These are phyloP conservation scores for Tolypocladium album DNA, from an alignment of 2,329 filamentous ascomycete genomes.

Conservation along the genomic window DNA sequence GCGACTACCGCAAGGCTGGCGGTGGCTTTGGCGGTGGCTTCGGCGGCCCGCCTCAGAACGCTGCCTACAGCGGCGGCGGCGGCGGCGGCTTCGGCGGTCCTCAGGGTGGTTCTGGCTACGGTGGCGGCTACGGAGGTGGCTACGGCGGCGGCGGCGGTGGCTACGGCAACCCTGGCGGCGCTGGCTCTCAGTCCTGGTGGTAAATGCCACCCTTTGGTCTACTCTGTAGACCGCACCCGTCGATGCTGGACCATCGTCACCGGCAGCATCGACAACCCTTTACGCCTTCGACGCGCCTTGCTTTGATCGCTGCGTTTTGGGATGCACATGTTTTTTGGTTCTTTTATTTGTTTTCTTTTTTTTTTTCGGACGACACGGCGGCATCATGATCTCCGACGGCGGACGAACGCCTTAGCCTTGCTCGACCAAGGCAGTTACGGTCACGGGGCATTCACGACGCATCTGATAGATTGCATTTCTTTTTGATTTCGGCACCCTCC, in stretches of 20 bases:
- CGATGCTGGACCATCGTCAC: not conserved
- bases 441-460: slow-evolving; percentile 29
- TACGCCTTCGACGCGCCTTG: slow-evolving; percentile 3
- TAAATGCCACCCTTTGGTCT: slow-evolving; percentile 36
- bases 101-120: slow-evolving; percentile 26
- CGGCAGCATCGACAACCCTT: slow-evolving; percentile 6
- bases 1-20: slow-evolving; percentile 78
- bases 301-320: slow-evolving; percentile 14
- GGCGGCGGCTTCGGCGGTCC: slow-evolving; percentile 23
- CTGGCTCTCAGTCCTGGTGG: slow-evolving; percentile 57
- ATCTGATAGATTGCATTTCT: slow-evolving; percentile 34
- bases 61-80: slow-evolving; percentile 28
- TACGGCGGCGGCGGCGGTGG: slow-evolving; percentile 34
- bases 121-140: slow-evolving; percentile 28
- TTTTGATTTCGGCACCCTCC: slow-evolving; percentile 30
- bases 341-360: slow-evolving; percentile 8
- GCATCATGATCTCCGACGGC: slow-evolving; percentile 28
- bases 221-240: slow-evolving; percentile 9
- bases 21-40: slow-evolving; percentile 27
- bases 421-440: slow-evolving; percentile 23
- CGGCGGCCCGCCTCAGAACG: slow-evolving; percentile 15
- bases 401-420: slow-evolving; percentile 20
- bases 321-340: slow-evolving; percentile 5
- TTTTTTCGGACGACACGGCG: slow-evolving; percentile 24
- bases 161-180: slow-evolving; percentile 60